These are phyloP conservation scores for Suillus clintonianus DNA, from an alignment of 768 basidiomycete genomes.

Conservation along the genomic window DNA sequence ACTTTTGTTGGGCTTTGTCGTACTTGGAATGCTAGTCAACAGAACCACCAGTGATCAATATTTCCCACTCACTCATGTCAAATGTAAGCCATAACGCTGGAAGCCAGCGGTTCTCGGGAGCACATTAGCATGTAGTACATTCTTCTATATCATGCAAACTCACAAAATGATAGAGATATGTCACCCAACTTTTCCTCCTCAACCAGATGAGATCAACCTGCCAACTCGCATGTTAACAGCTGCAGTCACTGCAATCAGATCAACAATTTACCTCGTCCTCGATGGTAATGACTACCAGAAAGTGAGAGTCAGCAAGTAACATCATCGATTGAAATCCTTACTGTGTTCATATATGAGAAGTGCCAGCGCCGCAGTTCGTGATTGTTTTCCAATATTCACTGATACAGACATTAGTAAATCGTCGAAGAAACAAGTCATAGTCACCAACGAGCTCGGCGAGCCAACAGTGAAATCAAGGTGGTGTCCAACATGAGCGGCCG, in stretches of 20 bases:
- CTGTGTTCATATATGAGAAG: conserved; percentile 14
- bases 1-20: background rate
- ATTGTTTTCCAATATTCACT: conserved; percentile 12
- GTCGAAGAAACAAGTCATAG: background rate
- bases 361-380: conserved; percentile 10
- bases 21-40: background rate
- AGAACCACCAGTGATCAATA: background rate
- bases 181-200: conserved; percentile 11
- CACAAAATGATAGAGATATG: conserved; percentile 12
- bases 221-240: background rate
- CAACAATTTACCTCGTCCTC: conserved; percentile 7
- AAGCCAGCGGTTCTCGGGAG: conserved; percentile 11
- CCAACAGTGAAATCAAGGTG: background rate
- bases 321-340: background rate
- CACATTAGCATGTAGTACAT: background rate
- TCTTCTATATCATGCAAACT: background rate
- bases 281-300: conserved; percentile 6
- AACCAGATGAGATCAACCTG: conserved; percentile 14
- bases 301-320: background rate
- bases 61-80: conserved; percentile 5
- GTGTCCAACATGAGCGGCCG: background rate
- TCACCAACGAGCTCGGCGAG: background rate
- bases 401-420: background rate
- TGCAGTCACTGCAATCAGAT: background rate
- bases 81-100: conserved; percentile 6